phyloP scores from a whole-genome alignment of 352 stramenopile species.

The Elongisporangium undulatum region DNA sequence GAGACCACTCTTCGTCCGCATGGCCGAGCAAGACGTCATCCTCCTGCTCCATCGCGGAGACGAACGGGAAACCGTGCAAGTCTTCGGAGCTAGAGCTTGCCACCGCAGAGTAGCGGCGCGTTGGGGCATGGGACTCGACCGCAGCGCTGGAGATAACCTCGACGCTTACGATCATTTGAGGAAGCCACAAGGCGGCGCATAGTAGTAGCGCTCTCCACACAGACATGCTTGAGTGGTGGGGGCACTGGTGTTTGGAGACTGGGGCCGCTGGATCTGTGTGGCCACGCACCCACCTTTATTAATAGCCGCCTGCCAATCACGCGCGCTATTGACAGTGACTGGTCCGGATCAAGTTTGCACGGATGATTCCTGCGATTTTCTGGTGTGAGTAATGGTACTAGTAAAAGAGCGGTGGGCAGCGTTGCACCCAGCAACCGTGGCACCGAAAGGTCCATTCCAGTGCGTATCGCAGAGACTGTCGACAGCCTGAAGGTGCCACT shows the following conservation, averaged over 20 bases:
- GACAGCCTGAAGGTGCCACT: background rate
- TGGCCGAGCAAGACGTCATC: background rate
- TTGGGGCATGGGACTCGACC: background rate
- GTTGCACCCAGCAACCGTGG: background rate
- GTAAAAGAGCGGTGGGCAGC: background rate
- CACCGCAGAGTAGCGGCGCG: background rate
- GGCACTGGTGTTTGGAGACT: background rate
- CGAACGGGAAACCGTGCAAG: background rate
- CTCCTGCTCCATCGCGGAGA: background rate
- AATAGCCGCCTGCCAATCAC: too few relatives aligned
- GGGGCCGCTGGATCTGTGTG: too few relatives aligned
- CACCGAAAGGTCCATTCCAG: background rate
- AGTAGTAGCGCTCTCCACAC: background rate
- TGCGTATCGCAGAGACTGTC: background rate
- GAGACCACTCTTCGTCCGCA: background rate
- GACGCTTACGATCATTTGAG: background rate
- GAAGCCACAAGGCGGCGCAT: background rate
- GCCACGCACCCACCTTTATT: background rate
- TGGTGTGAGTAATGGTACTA: background rate
- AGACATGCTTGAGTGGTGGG: background rate
- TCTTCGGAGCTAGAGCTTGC: background rate
- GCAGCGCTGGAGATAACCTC: background rate
- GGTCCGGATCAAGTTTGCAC: background rate
- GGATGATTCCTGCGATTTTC: background rate
- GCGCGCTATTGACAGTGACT: background rate